A percentile compares a stretch with the other conserved stretches of the same genome.
phyloP scores from a whole-genome alignment of 768 basidiomycete genomes.

The Scleroderma citrinum region DNA sequence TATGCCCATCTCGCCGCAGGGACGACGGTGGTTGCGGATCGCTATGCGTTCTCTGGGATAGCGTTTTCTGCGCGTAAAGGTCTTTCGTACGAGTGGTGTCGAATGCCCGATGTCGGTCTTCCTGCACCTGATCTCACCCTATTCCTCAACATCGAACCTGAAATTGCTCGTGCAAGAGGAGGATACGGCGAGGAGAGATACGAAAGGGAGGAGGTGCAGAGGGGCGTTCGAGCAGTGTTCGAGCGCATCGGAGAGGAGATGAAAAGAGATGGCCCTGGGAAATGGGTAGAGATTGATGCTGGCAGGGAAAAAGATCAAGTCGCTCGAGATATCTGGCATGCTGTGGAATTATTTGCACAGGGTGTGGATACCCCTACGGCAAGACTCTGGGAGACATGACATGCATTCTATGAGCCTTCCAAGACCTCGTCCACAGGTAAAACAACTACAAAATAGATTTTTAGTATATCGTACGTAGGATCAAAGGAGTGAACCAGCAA shows the following conservation, averaged over 20 bases:
- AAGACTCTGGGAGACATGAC: constrained; percentile 42
- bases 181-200: constrained; percentile 88
- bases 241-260: constrained; percentile 51
- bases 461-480: constrained; percentile 17
- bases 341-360: constrained; percentile 36
- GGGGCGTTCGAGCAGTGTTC: constrained; percentile 56
- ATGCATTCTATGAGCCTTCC: constrained; percentile 3
- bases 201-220: constrained; percentile 75
- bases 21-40: constrained; percentile 77
- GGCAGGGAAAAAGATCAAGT: constrained; percentile 46
- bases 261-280: constrained; percentile 16
- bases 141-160: constrained; percentile 79
- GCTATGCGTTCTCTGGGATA: constrained; percentile 95
- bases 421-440: constrained; percentile 1
- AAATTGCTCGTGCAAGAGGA: constrained; percentile 58
- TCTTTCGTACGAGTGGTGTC: constrained; percentile 79
- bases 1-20: constrained; percentile 52
- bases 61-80: constrained; percentile 75
- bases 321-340: constrained; percentile 48
- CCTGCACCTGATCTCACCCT: constrained; percentile 85
- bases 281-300: constrained; percentile 61
- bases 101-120: constrained; percentile 77
- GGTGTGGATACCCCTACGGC: constrained; percentile 38
- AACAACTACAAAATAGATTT: constrained; percentile 19
- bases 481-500: constrained; percentile 12